Base-by-base conservation (phyloP, 2,329 filamentous ascomycete genomes). In the Fusarium sp. region DNA sequence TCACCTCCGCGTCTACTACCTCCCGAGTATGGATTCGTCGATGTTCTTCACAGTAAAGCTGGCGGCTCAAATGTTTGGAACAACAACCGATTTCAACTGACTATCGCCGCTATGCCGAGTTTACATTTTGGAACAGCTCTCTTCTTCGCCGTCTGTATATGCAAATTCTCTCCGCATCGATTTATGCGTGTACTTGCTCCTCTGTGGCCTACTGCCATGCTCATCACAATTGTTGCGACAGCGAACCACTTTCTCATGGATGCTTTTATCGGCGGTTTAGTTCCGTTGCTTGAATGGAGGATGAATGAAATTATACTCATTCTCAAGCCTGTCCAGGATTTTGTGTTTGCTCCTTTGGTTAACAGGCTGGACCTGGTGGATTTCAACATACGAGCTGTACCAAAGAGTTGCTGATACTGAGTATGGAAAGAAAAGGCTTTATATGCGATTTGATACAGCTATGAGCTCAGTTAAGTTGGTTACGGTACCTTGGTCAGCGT, bases 71-170 rank as follows among this genome's bases (percentile, higher is more conserved):
- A 72, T 41, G 74, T 73, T 2, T 84, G 82, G 83, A 83, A 79
- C 19, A 77, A 83, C 55, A 85, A 84, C 65, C 76, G 77, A 21
- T 84, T 82, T 58, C 81, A 83, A 67, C 72, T 84, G 13, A 84
- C 81, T 10, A 83, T 84, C 61, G 83, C 83, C 0, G 83, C 83
- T 26, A 85, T 85, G 83, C 83, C 83, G 3, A 83, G 80, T 19
- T 71, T 85, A 16, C 83, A 85, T 66, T 85, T 84, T 63, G 83
- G 83, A 30, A 82, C 79, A 0, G 72, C 80, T 0, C 70, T 80
- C 4, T 80, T 80, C 58, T 72, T 82, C 14, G 78, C 77, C 4
- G 72, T 79, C 8, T 79, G 72, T 25, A 58, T 81, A 26, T 69
- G 75, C 13, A 78, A 72, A 10, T 84, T 80, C 68, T 81, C 81